Evolutionary conservation across 169 alveolate genomes (phyloP), one percentile per base, ranked within the genome.

Genomic region (Condylostoma magnum): DNA sequence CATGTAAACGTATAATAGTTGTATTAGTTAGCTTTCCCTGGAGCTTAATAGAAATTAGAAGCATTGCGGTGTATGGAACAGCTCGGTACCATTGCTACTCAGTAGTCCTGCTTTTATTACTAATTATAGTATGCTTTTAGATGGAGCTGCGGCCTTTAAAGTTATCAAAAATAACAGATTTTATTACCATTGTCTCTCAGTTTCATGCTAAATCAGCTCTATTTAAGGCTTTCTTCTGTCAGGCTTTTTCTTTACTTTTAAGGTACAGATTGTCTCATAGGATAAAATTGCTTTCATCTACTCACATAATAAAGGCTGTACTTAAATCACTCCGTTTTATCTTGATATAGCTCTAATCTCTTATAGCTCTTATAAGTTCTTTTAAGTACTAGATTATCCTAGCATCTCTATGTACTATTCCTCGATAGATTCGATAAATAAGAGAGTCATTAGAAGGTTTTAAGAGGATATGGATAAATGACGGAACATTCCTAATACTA

Each of bases 401-500:
- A 60, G 43, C 8, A n/a, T 60, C 12, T 10, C 31, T 38, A 18
- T 12, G 57, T 41, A 12, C 37, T 41, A 15, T 27, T 60, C 71
- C 1, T 60, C 71, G 2, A 60, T 12, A 22, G 18, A 20, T 12
- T 60, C 71, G n/a, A 60, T 15, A 4, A 60, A 60, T n/a, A 38
- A 1, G 2, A 60, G 43, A 38, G 37, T 60, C 71, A 60, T 60
- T 34, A 60, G n/a, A 38, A 60, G 43, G 30, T 60, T 52, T 33
- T 60, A 55, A 27, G 71, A 52, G 12, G 8, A 38, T n/a, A n/a
- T n/a, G 20, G 71, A 60, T n/a, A 60, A 10, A 18, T 60, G 71
- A n/a, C 71, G 58, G 37, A 60, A 60, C 22, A 60, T 27, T 10
- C 71, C 71, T 25, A 60, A 12, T 6, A 60, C 71, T n/a, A 60